Conservation (phyloP, 768 basidiomycete genomes). For the Leccinum incarnatum region DNA sequence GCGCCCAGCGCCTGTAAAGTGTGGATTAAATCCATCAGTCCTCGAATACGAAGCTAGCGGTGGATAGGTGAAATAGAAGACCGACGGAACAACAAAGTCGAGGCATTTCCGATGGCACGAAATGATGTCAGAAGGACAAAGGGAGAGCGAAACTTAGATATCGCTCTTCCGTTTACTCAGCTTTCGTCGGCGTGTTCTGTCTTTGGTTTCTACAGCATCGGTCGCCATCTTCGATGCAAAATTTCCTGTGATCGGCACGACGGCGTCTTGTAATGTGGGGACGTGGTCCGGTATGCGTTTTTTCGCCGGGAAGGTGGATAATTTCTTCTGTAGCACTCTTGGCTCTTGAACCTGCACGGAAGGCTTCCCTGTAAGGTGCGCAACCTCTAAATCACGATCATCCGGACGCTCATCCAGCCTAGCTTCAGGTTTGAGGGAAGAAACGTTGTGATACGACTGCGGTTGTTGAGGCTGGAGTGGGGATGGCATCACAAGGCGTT, state of each 20-base stretch:
- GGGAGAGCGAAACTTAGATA: constrained; percentile 18
- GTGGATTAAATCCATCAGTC: constrained; percentile 11
- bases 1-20: constrained; percentile 18
- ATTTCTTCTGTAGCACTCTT: constrained; percentile 24
- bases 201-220: constrained; percentile 20
- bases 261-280: constrained; percentile 12
- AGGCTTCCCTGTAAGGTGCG: constrained; percentile 7
- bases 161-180: constrained; percentile 34
- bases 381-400: neutral
- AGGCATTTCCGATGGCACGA: constrained; percentile 19
- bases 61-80: constrained; percentile 19
- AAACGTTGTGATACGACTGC: constrained; percentile 15
- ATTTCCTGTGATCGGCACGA: constrained; percentile 8
- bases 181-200: constrained; percentile 30
- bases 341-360: constrained; percentile 14
- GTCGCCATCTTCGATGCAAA: constrained; percentile 11
- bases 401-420: constrained; percentile 8
- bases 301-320: constrained; percentile 23
- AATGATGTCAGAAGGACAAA: constrained; percentile 13
- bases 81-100: constrained; percentile 16
- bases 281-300: constrained; percentile 26
- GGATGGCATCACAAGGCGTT: constrained; percentile 70
- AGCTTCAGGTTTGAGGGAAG: neutral
- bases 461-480: constrained; percentile 48
- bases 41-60: constrained; percentile 6